These are phyloP conservation scores for Coleophoma eucalyptorum DNA, from an alignment of 2,329 filamentous ascomycete species.

Conservation along the genomic window DNA sequence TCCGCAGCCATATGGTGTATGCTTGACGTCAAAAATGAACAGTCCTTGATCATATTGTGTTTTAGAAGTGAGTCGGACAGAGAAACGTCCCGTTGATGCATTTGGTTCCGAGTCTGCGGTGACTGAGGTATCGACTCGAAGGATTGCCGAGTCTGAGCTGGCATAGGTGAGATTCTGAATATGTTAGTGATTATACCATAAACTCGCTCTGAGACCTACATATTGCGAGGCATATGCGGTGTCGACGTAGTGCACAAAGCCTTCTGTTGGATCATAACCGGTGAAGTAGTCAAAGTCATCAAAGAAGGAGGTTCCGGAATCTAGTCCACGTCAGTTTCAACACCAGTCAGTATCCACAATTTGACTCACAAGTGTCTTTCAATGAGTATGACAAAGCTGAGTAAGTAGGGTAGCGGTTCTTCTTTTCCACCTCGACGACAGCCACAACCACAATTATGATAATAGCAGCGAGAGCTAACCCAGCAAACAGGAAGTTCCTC, in stretches of 20 bases:
- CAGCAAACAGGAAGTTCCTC: slow-evolving; percentile 43
- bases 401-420: slow-evolving; percentile 39
- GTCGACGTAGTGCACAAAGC: slow-evolving; percentile 42
- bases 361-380: slow-evolving; percentile 32
- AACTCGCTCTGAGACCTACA: slow-evolving; percentile 26
- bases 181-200: background rate
- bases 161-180: slow-evolving; percentile 60
- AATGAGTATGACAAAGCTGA: slow-evolving; percentile 33
- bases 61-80: slow-evolving; percentile 53
- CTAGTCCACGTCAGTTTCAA: slow-evolving; percentile 9
- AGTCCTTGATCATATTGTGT: slow-evolving; percentile 50
- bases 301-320: slow-evolving; percentile 36
- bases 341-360: background rate
- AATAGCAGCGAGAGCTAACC: slow-evolving; percentile 31
- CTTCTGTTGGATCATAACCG: slow-evolving; percentile 36
- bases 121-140: slow-evolving; percentile 59
- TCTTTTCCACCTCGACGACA: slow-evolving; percentile 29
- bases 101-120: slow-evolving; percentile 50
- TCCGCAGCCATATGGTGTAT: slow-evolving; percentile 54
- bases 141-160: slow-evolving; percentile 44
- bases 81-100: slow-evolving; percentile 34
- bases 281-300: slow-evolving; percentile 41
- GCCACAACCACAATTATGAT: slow-evolving; percentile 46
- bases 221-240: slow-evolving; percentile 8
- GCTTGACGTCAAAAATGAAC: slow-evolving; percentile 52